Conservation (phyloP, 345 rosid species). For the Arabis hirsuta region DNA sequence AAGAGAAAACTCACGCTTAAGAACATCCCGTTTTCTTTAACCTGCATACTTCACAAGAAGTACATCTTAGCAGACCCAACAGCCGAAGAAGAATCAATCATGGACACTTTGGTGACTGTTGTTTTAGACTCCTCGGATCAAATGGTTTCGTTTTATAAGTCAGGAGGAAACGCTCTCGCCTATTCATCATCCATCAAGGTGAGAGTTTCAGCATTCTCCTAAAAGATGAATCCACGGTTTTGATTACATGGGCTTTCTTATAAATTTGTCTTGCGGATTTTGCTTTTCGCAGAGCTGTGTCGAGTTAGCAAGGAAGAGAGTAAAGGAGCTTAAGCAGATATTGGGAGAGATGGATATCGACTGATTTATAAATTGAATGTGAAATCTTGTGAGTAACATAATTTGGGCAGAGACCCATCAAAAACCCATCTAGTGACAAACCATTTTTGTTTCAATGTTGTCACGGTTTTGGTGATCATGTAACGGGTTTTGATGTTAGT, state of each 20-base stretch:
- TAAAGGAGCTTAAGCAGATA: slow-evolving; percentile 38
- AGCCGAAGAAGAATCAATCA: slow-evolving; percentile 82
- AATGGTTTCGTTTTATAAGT: slow-evolving; percentile 77
- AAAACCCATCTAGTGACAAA: background rate
- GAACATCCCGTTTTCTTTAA: slow-evolving; percentile 74
- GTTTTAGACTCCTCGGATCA: slow-evolving; percentile 74
- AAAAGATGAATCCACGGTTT: background rate
- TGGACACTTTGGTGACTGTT: slow-evolving; percentile 76
- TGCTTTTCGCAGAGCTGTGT: slow-evolving; percentile 36
- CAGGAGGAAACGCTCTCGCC: slow-evolving; percentile 83
- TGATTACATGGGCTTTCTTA: background rate
- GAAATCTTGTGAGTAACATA: slow-evolving; percentile 20
- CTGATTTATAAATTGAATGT: slow-evolving; percentile 26
- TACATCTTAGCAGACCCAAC: slow-evolving; percentile 88
- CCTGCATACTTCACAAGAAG: slow-evolving; percentile 75
- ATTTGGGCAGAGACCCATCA: slow-evolving; percentile 14
- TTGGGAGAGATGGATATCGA: slow-evolving; percentile 45
- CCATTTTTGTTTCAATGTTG: slow-evolving; percentile 30
- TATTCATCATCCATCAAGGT: slow-evolving; percentile 69
- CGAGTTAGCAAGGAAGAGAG: slow-evolving; percentile 41
- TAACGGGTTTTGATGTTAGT: background rate
- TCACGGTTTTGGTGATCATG: background rate
- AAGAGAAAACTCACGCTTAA: slow-evolving; percentile 71
- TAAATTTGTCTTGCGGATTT: background rate
- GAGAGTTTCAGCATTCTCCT: slow-evolving; percentile 35